Conservation (phyloP, 257 asterid genomes). For the Nicotiana undulata region DNA sequence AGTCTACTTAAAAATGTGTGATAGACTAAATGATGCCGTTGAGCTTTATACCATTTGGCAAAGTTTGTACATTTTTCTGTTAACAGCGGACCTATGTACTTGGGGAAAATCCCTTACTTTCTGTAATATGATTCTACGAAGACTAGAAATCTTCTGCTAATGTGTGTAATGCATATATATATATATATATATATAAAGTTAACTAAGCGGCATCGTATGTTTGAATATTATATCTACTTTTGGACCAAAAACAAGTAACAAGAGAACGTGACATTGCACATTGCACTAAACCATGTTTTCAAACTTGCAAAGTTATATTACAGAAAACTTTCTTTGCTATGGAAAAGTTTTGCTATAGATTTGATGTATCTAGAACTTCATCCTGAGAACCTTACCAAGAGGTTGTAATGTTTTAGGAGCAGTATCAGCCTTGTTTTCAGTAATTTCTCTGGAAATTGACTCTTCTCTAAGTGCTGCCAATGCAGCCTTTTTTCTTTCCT, state of each 20-base stretch:
- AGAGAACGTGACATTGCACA: not conserved
- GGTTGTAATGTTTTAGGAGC: conserved; percentile 48
- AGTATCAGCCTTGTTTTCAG: not conserved
- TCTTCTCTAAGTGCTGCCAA: conserved; percentile 45
- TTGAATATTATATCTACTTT: not conserved
- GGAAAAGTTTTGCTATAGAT: not conserved
- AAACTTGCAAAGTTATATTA: not conserved
- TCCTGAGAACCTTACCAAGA: conserved; percentile 63
- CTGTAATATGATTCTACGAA: no score
- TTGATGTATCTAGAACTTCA: conserved; percentile 37
- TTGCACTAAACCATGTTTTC: not conserved
- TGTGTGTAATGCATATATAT: no score
- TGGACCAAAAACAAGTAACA: not conserved
- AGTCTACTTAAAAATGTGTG: no score
- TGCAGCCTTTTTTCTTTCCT: conserved; percentile 47
- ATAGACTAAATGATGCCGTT: no score
- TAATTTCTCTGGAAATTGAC: conserved; percentile 30
- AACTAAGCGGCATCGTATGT: not conserved
- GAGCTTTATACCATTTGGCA: no score
- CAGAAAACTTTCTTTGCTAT: not conserved
- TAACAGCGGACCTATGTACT: no score
- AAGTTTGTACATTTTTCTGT: no score
- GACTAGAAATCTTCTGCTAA: no score
- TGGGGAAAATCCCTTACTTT: no score
- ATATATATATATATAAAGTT: no score